Percentiles rank a stretch among this genome's conserved stretches.
These are phyloP conservation scores for Dacryopinax spathularia DNA, from an alignment of 768 basidiomycete species.

Conservation along the genomic window DNA sequence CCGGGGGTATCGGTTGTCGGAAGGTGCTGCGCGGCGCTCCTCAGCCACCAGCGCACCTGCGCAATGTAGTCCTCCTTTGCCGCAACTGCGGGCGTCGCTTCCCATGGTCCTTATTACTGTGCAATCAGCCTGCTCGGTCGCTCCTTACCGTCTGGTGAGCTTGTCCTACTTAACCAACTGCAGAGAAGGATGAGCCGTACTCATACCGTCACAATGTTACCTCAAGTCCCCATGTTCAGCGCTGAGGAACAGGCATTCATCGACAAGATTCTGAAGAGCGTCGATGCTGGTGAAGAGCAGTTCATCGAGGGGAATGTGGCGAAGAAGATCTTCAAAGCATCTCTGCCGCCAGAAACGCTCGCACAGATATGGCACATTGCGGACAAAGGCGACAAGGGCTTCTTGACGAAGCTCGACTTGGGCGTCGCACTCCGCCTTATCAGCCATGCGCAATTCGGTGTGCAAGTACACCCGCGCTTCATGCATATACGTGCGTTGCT, in stretches of 20 bases:
- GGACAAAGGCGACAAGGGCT: slow-evolving; percentile 4
- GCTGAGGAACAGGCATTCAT: background rate
- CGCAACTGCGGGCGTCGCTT: slow-evolving; percentile 2
- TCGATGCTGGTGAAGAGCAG: background rate
- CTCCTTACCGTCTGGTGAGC: background rate
- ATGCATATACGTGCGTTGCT: slow-evolving; percentile 3
- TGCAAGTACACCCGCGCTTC: slow-evolving; percentile 4
- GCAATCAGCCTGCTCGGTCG: background rate
- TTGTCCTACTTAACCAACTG: background rate
- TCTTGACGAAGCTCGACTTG: background rate
- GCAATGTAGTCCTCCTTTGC: background rate
- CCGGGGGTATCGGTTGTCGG: background rate
- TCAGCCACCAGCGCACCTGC: slow-evolving; percentile 1
- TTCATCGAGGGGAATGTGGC: slow-evolving; percentile 4
- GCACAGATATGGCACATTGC: slow-evolving; percentile 8
- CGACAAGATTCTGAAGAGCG: slow-evolving; percentile 3
- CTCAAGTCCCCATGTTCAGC: slow-evolving; percentile 4
- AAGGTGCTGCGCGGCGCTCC: background rate
- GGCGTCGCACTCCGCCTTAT: slow-evolving; percentile 4
- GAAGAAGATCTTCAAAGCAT: background rate
- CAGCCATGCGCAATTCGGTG: slow-evolving; percentile 7
- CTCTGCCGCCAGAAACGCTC: background rate
- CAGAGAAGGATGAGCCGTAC: background rate
- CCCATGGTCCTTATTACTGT: slow-evolving; percentile 1
- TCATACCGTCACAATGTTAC: background rate